A percentile compares a stretch with the other conserved stretches of the same genome.
phyloP scores from a whole-genome alignment of 805 yeast species.

The Grigorovia transvaalensis region DNA sequence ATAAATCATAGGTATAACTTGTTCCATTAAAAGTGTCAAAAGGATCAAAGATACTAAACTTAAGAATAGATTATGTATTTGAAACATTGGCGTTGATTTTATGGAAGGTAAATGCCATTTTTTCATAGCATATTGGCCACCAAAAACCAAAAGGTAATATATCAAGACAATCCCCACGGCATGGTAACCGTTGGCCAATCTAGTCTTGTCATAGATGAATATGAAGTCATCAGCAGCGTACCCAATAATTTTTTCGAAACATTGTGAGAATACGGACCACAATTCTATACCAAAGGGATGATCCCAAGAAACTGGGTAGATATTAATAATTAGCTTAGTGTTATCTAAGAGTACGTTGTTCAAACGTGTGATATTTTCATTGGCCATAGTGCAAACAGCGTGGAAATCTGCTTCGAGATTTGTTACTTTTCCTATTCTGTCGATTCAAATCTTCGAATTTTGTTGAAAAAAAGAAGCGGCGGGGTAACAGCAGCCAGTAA shows the following conservation, averaged over 20 bases:
- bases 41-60: constrained; percentile 51
- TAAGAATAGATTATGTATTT: constrained; percentile 56
- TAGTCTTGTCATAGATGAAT: constrained; percentile 46
- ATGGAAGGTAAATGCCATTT: constrained; percentile 39
- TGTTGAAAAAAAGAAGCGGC: background rate
- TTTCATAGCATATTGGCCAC: constrained; percentile 50
- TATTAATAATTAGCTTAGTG: background rate
- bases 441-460: background rate
- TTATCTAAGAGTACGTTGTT: background rate
- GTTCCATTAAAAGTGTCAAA: constrained; percentile 53
- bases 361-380: background rate
- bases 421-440: background rate
- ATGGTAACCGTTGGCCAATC: constrained; percentile 53
- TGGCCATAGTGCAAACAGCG: background rate
- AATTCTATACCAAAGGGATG: constrained; percentile 67
- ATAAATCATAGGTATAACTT: constrained; percentile 57
- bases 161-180: constrained; percentile 44
- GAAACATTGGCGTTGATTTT: constrained; percentile 47
- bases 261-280: constrained; percentile 50
- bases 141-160: constrained; percentile 55
- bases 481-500: background rate
- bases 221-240: constrained; percentile 49
- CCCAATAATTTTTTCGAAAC: constrained; percentile 41
- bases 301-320: constrained; percentile 38
- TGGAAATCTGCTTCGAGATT: background rate